Conservation (phyloP, 768 basidiomycete genomes). For the Neoboletus brunneissimus region DNA sequence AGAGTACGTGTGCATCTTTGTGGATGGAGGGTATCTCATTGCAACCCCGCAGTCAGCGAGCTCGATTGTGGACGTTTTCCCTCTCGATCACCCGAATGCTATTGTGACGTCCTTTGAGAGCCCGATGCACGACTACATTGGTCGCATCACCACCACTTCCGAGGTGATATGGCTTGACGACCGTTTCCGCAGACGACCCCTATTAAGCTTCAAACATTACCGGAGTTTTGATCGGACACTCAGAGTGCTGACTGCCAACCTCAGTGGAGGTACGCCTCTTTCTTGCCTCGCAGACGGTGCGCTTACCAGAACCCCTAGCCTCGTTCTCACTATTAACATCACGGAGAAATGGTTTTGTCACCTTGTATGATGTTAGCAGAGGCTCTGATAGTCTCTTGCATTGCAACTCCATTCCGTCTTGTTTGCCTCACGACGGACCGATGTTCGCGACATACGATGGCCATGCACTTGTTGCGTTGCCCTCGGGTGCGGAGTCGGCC, state of each 20-base stretch:
- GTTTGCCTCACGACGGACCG: constrained; percentile 33
- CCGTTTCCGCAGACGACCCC: constrained; percentile 52
- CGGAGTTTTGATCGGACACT: constrained; percentile 61
- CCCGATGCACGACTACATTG: constrained; percentile 39
- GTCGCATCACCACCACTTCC: constrained; percentile 57
- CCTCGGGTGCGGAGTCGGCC: constrained; percentile 29
- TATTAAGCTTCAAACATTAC: constrained; percentile 61
- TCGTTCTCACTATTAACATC: constrained; percentile 58
- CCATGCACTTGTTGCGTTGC: constrained; percentile 30
- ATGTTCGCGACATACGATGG: constrained; percentile 32
- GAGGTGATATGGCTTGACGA: constrained; percentile 71
- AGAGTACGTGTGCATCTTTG: constrained; percentile 42
- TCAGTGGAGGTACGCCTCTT: constrained; percentile 31
- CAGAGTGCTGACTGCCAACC: constrained; percentile 37
- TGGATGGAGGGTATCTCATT: constrained; percentile 5
- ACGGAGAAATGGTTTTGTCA: constrained; percentile 53
- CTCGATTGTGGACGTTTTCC: constrained; percentile 34
- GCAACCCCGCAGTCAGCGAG: constrained; percentile 29
- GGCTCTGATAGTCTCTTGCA: constrained; percentile 41
- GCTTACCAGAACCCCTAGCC: constrained; percentile 33
- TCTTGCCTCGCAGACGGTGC: neutral
- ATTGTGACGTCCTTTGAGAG: constrained; percentile 56
- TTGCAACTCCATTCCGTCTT: constrained; percentile 39
- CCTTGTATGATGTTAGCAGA: constrained; percentile 61
- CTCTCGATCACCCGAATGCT: constrained; percentile 33